Percentiles rank a stretch among this genome's conserved stretches.
phyloP scores from a whole-genome alignment of 208 protist genomes.

The Acanthamoeba castellanii region DNA sequence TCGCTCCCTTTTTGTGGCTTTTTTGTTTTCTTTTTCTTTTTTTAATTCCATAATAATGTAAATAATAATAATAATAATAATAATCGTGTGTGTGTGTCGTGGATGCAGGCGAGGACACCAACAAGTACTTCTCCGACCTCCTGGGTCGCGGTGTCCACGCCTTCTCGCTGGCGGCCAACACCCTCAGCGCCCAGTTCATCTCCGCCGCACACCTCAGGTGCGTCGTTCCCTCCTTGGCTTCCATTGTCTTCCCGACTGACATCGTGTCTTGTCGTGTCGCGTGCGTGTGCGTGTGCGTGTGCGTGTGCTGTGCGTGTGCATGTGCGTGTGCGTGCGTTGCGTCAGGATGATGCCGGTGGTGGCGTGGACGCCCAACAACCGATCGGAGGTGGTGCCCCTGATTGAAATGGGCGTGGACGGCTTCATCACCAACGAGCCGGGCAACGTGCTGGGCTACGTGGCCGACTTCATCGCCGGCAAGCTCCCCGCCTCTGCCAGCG shows the following conservation, averaged over 20 bases:
- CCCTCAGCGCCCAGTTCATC: neutral
- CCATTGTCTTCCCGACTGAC: neutral
- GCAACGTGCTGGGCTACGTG: conserved; percentile 7
- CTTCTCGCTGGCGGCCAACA: neutral
- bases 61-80: neutral
- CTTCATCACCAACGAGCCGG: conserved; percentile 24
- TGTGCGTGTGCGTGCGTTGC: too few relatives aligned
- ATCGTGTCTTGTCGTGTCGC: neutral
- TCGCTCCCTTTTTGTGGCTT: neutral
- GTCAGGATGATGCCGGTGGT: conserved; percentile 28
- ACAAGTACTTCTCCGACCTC: conserved; percentile 21
- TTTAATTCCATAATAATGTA: neutral
- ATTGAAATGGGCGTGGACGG: conserved; percentile 18
- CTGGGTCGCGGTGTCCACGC: neutral
- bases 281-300: neutral
- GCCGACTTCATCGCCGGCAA: neutral
- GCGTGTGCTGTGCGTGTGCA: too few relatives aligned
- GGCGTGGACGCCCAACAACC: conserved; percentile 21
- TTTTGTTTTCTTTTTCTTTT: neutral
- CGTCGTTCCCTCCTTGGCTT: neutral
- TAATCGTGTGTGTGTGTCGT: neutral
- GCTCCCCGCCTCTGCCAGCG: neutral
- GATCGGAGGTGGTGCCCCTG: neutral
- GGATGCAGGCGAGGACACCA: neutral
- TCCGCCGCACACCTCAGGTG: neutral